Evolutionary conservation across 805 yeast genomes (phyloP).

Genomic region (Pichia eremophila): DNA sequence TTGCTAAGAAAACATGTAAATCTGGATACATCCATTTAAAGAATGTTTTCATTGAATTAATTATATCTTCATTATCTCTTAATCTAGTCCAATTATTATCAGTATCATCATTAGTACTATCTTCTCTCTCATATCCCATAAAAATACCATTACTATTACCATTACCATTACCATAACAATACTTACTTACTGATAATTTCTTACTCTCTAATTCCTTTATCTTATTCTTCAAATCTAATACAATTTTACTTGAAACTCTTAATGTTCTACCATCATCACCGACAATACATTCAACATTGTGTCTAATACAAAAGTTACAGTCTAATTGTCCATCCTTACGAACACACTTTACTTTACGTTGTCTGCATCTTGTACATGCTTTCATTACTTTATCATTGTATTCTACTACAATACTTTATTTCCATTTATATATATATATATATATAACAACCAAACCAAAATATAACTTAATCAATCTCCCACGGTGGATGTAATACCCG

Average conservation of each 20-base stretch:
- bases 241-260: not conserved
- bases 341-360: not conserved
- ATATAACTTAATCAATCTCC: too few relatives aligned
- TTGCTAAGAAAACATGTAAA: slow-evolving; percentile 49
- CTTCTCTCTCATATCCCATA: not conserved
- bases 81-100: slow-evolving; percentile 2
- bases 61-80: slow-evolving; percentile 23
- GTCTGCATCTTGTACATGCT: not conserved
- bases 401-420: too few relatives aligned
- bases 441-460: too few relatives aligned
- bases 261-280: not conserved
- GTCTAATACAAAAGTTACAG: not conserved
- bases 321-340: not conserved
- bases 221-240: not conserved
- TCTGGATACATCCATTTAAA: slow-evolving; percentile 63
- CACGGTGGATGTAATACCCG: too few relatives aligned
- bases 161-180: too few relatives aligned
- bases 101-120: too few relatives aligned
- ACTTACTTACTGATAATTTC: not conserved
- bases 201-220: not conserved
- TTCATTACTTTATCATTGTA: too few relatives aligned
- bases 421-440: too few relatives aligned
- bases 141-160: not conserved
- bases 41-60: slow-evolving; percentile 22
- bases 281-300: not conserved